Evolutionary conservation across 2,329 filamentous ascomycete genomes (phyloP).

Genomic region (Chaetomiaceae sp.): DNA sequence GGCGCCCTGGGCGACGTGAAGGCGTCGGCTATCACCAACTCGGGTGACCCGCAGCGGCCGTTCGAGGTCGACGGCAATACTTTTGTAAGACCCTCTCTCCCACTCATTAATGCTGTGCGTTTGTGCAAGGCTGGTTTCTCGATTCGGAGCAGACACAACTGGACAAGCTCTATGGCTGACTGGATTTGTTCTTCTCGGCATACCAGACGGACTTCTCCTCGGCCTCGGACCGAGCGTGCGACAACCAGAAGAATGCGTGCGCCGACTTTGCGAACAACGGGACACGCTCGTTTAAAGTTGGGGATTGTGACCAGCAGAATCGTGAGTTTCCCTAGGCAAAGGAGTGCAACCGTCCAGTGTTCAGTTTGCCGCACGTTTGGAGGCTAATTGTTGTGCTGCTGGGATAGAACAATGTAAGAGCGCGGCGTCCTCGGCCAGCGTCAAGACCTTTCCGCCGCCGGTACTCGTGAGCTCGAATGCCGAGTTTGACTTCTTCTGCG

Average conservation of each 20-base stretch:
- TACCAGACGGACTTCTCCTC: conserved; percentile 32
- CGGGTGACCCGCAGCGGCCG: conserved; percentile 34
- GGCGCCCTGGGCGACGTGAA: conserved; percentile 35
- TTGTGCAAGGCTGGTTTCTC: no score
- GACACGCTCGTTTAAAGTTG: conserved; percentile 31
- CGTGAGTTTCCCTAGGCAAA: conserved; percentile 29
- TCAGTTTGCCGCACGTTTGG: no score
- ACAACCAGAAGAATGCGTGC: conserved; percentile 45
- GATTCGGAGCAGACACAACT: no score
- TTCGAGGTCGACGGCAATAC: conserved; percentile 40
- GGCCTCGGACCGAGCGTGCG: conserved; percentile 40
- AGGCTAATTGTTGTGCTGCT: neutral
- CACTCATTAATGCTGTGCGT: no score
- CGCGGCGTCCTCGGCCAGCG: conserved; percentile 29
- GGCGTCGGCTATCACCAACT: conserved; percentile 36
- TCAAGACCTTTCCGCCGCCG: conserved; percentile 21
- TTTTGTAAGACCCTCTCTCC: conserved; percentile 32
- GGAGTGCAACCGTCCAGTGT: neutral
- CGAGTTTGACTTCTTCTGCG: conserved; percentile 43
- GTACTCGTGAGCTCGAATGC: conserved; percentile 35
- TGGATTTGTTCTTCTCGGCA: neutral
- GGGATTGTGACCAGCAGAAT: conserved; percentile 41
- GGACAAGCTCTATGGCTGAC: neutral
- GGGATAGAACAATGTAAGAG: conserved; percentile 36
- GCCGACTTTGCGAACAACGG: conserved; percentile 36